Evolutionary conservation across 441 rosid species (phyloP), one percentile per base, ranked within the genome.

Genomic region (Erodium texanum): DNA sequence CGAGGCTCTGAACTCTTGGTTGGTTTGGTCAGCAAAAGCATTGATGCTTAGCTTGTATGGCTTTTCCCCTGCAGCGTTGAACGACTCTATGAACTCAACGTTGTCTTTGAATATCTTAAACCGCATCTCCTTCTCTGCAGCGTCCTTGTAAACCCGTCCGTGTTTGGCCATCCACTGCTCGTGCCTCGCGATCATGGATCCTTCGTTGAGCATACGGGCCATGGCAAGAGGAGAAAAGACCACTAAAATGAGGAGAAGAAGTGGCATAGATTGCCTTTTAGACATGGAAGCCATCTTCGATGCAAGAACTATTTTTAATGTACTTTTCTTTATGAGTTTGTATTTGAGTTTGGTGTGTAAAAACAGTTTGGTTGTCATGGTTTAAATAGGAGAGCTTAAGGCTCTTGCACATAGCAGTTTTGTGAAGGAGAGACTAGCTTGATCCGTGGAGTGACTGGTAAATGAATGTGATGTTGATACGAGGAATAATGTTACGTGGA

Each of bases 71-170:
- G 73, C 76, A 5, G 74, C 75, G 68, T 82, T 82, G 9, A 82
- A 75, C 2, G 79, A 71, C 22, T 79, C 80, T 12, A 83, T 65
- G 65, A 67, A 76, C 62, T 81, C 83, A 85, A 23, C 87, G 80
- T 16, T 56, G 68, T 54, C 79, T 80, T 82, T 81, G 85, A 85
- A 83, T 66, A 85, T 81, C 65, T 76, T 70, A 32, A 83, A 66
- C 61, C 82, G 71, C 67, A 41, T 73, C 20, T 61, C 72, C 20
- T 80, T 82, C 74, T 82, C 85, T 10, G 70, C 68, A 7, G 68
- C 70, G 5, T 71, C 65, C 54, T 69, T 32, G 24, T 79, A 70
- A 1, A 80, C 67, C 5, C 72, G 66, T n/a, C 74, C 66, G 16
- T 75, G 43, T 5, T 71, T 64, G 1, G 20, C 65, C 76, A 75